phyloP scores from a whole-genome alignment of 106 monocot species.

The Platanthera zijinensis region DNA sequence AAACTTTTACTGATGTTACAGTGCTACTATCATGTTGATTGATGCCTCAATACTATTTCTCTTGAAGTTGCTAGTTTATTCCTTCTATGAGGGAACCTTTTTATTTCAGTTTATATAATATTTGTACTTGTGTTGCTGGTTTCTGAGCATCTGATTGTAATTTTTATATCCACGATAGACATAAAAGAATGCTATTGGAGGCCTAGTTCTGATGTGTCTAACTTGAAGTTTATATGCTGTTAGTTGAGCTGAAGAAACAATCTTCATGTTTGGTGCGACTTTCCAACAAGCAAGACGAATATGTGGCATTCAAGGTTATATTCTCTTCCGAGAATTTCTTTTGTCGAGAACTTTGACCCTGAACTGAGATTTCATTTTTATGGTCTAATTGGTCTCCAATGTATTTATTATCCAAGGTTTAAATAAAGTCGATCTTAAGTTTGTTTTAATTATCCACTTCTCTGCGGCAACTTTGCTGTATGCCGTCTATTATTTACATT shows the following conservation, averaged over 20 bases:
- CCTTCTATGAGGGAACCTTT: background rate
- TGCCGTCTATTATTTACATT: background rate
- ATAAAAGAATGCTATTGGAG: conserved; percentile 1
- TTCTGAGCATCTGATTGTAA: background rate
- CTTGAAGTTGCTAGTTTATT: background rate
- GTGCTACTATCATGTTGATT: background rate
- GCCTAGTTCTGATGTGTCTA: background rate
- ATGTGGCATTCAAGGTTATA: conserved; percentile 83
- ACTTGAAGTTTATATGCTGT: conserved; percentile 8
- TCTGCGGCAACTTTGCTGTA: background rate
- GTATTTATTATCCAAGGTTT: background rate
- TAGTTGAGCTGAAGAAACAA: conserved; percentile 89
- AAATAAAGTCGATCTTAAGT: background rate
- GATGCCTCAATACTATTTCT: background rate
- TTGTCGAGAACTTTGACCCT: background rate
- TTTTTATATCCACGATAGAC: background rate
- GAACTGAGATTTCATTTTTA: background rate
- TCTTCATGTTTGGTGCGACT: conserved; percentile 65
- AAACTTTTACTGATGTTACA: conserved; percentile 2
- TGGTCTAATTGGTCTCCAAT: background rate
- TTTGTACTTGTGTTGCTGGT: background rate
- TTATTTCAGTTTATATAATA: background rate
- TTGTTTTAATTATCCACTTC: background rate
- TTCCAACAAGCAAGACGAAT: conserved; percentile 48
- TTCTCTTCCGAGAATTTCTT: background rate